Evolutionary conservation across 192 early-diverging fungal species (phyloP).

Genomic region (Coemansia sp.): DNA sequence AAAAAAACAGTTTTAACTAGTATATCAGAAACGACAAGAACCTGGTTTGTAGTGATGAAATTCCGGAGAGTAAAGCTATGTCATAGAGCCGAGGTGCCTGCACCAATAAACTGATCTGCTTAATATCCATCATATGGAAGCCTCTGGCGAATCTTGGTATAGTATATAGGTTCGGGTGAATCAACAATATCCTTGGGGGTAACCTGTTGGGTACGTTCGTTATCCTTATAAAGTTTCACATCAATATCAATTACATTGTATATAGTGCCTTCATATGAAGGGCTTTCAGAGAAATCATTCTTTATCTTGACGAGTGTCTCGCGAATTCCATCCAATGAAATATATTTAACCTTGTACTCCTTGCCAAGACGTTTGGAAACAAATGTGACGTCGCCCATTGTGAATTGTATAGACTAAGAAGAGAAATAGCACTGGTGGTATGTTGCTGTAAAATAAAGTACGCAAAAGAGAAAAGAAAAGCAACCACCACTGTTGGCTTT

Average conservation of each 20-base stretch:
- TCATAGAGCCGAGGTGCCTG: too few species aligned
- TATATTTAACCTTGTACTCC: neutral
- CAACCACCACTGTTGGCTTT: neutral
- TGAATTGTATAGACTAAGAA: neutral
- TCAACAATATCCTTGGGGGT: neutral
- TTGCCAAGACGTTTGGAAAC: neutral
- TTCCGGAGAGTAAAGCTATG: too few species aligned
- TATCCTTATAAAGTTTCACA: neutral
- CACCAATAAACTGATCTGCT: too few species aligned
- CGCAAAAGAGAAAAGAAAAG: neutral
- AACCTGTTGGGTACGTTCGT: neutral
- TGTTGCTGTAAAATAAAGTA: too few species aligned
- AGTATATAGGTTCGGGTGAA: neutral
- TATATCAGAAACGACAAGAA: too few species aligned
- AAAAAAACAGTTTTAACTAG: too few species aligned
- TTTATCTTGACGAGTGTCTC: neutral
- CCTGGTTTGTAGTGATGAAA: too few species aligned
- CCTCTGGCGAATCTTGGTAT: neutral
- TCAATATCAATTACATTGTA: neutral
- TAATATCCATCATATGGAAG: too few species aligned
- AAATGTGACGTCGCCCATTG: neutral
- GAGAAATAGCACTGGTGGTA: too few species aligned
- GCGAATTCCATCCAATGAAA: neutral
- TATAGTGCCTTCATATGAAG: neutral
- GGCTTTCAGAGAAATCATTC: neutral